These are phyloP conservation scores for Vitis vinifera DNA, from an alignment of 164 flowering plant species.

Conservation along the genomic window ASM3070453v1 NC_081819.1:15307001-15307500, in stretches of 20 bases:
- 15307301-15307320: slow-evolving; percentile 75
- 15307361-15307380: neutral
- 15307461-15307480: slow-evolving; percentile 77
- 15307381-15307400: slow-evolving; percentile 2
- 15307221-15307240: slow-evolving; percentile 73
- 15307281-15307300: slow-evolving; percentile 61
- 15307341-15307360: neutral
- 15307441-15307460: slow-evolving; percentile 66
- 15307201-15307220: slow-evolving; percentile 73
- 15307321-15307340: slow-evolving; percentile 75
- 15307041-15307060: no score
- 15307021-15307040: no score
- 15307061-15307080: no score
- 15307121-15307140: neutral
- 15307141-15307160: neutral
- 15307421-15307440: slow-evolving; percentile 59
- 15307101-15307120: no score
- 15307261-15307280: slow-evolving; percentile 31
- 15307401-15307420: slow-evolving; percentile 43
- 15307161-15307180: slow-evolving; percentile 56
- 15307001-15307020: no score
- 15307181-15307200: slow-evolving; percentile 70
- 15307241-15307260: slow-evolving; percentile 46
- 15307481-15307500: slow-evolving; percentile 76
- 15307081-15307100: no score